Evolutionary conservation across 345 rosid genomes (phyloP).

Genomic region (Melaleuca alternifolia): DNA sequence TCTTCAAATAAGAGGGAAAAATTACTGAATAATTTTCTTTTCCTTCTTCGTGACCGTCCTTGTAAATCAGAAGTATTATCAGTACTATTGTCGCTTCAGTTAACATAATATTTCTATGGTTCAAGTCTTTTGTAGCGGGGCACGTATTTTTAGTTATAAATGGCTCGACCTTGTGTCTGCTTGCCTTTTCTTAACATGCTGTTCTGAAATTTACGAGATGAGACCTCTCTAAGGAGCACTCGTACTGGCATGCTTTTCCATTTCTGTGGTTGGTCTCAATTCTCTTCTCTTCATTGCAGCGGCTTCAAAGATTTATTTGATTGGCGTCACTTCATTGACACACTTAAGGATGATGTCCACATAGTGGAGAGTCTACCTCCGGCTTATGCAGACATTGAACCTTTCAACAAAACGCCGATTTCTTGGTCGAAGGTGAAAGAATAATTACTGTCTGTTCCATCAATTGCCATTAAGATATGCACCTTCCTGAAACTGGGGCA

Average conservation of each 20-base stretch:
- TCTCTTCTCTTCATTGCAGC: constrained; percentile 26
- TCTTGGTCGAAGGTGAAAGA: constrained; percentile 87
- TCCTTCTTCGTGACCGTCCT: neutral
- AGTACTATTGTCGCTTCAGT: neutral
- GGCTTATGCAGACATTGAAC: constrained; percentile 43
- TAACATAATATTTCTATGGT: neutral
- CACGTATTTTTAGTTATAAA: neutral
- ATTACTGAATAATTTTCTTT: neutral
- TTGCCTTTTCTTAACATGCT: neutral
- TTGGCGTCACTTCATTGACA: constrained; percentile 80
- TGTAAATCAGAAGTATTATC: neutral
- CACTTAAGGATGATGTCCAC: constrained; percentile 70
- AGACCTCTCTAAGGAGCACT: neutral
- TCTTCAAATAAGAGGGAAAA: neutral
- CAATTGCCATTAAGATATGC: neutral
- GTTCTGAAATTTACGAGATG: neutral
- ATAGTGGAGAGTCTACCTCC: constrained; percentile 72
- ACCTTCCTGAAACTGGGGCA: neutral
- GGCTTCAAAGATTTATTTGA: constrained; percentile 92
- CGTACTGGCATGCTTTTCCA: neutral
- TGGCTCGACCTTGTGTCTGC: neutral
- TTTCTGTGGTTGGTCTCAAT: neutral
- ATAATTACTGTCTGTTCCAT: neutral
- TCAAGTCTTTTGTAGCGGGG: neutral
- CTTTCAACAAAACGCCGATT: constrained; percentile 73